phyloP scores from a whole-genome alignment of 441 rosid species.

The Arabidopsis hybrid region DNA sequence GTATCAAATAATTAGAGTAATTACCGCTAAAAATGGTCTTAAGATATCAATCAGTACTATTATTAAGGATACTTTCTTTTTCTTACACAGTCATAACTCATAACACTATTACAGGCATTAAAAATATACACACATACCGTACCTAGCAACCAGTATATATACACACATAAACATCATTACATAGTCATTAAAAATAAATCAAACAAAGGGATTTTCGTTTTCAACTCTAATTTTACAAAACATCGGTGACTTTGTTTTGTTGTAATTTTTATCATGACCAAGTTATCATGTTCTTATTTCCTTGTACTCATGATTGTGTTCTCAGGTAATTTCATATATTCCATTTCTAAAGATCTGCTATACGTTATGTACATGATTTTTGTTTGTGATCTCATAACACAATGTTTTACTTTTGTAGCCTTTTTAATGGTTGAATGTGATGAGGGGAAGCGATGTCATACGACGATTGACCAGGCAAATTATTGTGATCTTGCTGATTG shows the following conservation, averaged over 20 bases:
- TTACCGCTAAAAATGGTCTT: no score
- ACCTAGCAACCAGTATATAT: no score
- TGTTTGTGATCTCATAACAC: background rate
- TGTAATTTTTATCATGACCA: slow-evolving; percentile 8
- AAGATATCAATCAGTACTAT: no score
- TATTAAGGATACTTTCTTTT: no score
- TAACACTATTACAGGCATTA: no score
- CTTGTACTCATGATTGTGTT: slow-evolving; percentile 21
- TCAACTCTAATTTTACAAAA: no score
- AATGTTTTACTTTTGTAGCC: background rate
- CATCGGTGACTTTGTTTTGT: background rate
- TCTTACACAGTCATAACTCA: no score
- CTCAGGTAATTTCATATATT: slow-evolving; percentile 24
- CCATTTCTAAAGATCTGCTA: background rate
- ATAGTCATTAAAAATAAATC: no score
- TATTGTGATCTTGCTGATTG: background rate
- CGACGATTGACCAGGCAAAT: background rate
- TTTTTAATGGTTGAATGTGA: slow-evolving; percentile 12
- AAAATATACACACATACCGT: no score
- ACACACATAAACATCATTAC: no score
- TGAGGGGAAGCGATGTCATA: slow-evolving; percentile 26
- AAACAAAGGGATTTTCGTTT: no score
- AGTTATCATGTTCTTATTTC: slow-evolving; percentile 6
- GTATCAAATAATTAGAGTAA: no score
- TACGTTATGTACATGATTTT: background rate